Conservation (phyloP, 495 filamentous ascomycete genomes). For the Pyronema domesticum region DNA sequence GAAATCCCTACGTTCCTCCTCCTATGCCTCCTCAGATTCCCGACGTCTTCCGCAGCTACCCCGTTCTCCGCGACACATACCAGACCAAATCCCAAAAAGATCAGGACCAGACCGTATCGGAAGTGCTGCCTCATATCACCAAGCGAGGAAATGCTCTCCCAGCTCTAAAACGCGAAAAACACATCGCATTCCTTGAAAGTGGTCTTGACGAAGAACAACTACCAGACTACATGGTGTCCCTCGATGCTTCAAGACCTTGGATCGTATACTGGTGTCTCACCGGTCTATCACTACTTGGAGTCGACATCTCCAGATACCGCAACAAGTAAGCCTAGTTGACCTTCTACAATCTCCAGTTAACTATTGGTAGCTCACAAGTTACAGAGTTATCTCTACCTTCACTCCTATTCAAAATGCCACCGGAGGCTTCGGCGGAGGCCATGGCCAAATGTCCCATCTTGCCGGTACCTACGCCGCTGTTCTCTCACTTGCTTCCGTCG, state of each 20-base stretch:
- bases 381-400: constrained; percentile 47
- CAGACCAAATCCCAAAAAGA: constrained; percentile 46
- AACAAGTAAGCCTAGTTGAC: constrained; percentile 23
- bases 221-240: constrained; percentile 43
- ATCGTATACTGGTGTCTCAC: constrained; percentile 78
- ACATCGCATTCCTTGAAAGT: constrained; percentile 58
- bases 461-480: constrained; percentile 76
- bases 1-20: constrained; percentile 7
- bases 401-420: constrained; percentile 59
- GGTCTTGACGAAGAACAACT: constrained; percentile 39
- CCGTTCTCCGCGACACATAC: constrained; percentile 48
- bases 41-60: constrained; percentile 43
- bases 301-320: constrained; percentile 53
- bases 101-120: constrained; percentile 48
- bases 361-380: background rate
- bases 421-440: constrained; percentile 89
- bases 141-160: constrained; percentile 56
- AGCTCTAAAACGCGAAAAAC: constrained; percentile 45
- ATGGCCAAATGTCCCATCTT: constrained; percentile 70
- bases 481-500: constrained; percentile 57
- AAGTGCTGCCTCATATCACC: constrained; percentile 52
- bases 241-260: constrained; percentile 82
- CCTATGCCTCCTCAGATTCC: constrained; percentile 29
- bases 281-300: constrained; percentile 52
- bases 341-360: constrained; percentile 28